Base-by-base conservation (phyloP, 371 early-diverging fungal species). In the Mucor plumbeus region DNA sequence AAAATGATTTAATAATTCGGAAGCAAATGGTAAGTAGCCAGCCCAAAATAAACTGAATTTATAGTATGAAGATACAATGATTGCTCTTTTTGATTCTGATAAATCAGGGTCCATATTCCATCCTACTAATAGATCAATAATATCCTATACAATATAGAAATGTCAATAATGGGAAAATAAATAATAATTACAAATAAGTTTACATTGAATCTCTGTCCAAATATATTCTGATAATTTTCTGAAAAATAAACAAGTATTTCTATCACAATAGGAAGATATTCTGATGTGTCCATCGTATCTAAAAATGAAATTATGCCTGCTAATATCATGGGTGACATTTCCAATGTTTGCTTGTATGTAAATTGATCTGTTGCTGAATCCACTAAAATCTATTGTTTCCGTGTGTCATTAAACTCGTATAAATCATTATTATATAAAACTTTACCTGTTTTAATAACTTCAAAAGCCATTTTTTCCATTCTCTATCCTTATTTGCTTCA, bases 51-150 rank as follows among this genome's bases (percentile, higher is more conserved):
- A 31, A 19, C 44, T 41, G 50, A 74, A 71, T 50, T 66, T 72
- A n/a, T 43, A 48, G 39, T 68, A 74, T 8, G 72, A 63, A 5
- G 67, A 60, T 48, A 61, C 59, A 13, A 68, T 33, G 4, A 54
- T 33, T 7, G 53, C 55, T 56, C 78, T 67, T 13, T 82, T 75
- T 13, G 71, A 33, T n/a, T 78, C 80, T 0, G 80, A 68, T 21
- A 86, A 57, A n/a, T 63, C 66, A 10, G 76, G 69, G 65, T 91
- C 90, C 55, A 87, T 81, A 71, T 84, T 80, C 91, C 91, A 91
- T 7, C 88, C 91, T n/a, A 90, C 84, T 6, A 92, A 74, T 8
- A 88, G 68, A 67, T 89, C 87, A 48, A 89, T 77, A 33, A 91
- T 77, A 48, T 87, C 86, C 87, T 91, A 70, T 7, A 39, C 6